Evolutionary conservation across 257 asterid species (phyloP).

Genomic region (Forsythia suspensa): DNA sequence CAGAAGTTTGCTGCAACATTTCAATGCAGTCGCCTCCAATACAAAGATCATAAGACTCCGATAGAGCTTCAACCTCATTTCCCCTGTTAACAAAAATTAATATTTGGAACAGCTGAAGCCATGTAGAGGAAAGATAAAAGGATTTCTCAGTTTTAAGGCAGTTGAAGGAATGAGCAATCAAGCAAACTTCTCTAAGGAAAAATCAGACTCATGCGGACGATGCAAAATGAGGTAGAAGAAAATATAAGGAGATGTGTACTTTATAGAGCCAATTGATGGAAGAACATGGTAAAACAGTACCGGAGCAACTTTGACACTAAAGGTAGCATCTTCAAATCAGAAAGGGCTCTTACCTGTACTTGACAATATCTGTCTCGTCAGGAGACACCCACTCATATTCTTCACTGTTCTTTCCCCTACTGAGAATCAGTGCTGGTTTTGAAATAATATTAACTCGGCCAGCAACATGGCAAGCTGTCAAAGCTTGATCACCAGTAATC

Average conservation of each 20-base stretch:
- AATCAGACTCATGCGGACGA: neutral
- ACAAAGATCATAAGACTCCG: constrained; percentile 86
- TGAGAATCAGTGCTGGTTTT: constrained; percentile 81
- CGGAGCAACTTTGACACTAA: constrained; percentile 4
- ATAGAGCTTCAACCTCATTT: constrained; percentile 74
- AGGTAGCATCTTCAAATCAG: constrained; percentile 11
- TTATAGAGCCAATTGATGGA: constrained; percentile 4
- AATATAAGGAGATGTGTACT: neutral
- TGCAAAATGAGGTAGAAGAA: constrained; percentile 9
- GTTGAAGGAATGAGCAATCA: neutral
- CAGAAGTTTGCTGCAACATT: constrained; percentile 84
- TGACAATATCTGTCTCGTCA: constrained; percentile 59
- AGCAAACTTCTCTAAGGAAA: constrained; percentile 12
- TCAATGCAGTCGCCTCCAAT: constrained; percentile 93
- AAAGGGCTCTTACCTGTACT: constrained; percentile 53
- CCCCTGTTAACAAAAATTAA: constrained; percentile 45
- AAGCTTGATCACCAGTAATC: constrained; percentile 99
- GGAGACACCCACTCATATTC: constrained; percentile 92
- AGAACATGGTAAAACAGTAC: constrained; percentile 2
- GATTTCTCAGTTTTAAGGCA: neutral
- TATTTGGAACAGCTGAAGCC: constrained; percentile 17
- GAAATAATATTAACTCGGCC: constrained; percentile 88
- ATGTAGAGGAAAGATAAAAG: neutral
- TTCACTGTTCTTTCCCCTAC: constrained; percentile 46
- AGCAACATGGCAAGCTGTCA: constrained; percentile 99